Evolutionary conservation across 495 filamentous ascomycete genomes (phyloP).

Genomic region (Penicillium manginii): DNA sequence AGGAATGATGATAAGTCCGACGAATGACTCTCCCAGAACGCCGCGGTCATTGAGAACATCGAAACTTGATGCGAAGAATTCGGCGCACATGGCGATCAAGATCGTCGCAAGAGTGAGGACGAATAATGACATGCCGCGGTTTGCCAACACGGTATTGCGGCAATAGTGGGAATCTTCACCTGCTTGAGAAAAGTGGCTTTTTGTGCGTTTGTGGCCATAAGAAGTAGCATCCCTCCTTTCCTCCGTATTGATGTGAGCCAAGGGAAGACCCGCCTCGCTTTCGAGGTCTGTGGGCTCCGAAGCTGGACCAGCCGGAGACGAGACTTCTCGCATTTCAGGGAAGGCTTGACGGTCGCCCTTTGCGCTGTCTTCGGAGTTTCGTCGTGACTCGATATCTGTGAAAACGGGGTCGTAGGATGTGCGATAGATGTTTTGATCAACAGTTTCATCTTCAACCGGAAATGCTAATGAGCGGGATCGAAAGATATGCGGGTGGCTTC

Average conservation of each 20-base stretch:
- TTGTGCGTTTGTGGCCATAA: neutral
- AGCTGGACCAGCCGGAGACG: neutral
- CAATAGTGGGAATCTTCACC: neutral
- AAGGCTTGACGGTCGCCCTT: neutral
- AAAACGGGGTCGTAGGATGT: conserved; percentile 10
- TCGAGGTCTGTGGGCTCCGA: conserved; percentile 2
- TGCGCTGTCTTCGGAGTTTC: neutral
- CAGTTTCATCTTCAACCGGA: neutral
- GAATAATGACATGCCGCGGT: conserved; percentile 7
- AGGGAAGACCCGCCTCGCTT: conserved; percentile 6
- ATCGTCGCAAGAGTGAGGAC: conserved; percentile 23
- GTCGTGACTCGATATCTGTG: conserved; percentile 10
- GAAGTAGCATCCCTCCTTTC: neutral
- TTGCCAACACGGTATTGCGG: neutral
- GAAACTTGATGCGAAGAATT: conserved; percentile 31
- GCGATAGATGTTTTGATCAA: conserved; percentile 6
- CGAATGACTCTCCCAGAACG: conserved; percentile 21
- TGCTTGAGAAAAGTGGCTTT: neutral
- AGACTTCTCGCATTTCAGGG: conserved; percentile 15
- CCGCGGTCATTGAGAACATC: conserved; percentile 20
- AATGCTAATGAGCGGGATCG: neutral
- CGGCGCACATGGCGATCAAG: conserved; percentile 34
- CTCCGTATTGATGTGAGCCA: neutral
- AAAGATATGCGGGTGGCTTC: conserved; percentile 11
- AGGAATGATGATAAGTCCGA: conserved; percentile 35